These are phyloP conservation scores for Neoboletus subvelutipes DNA, from an alignment of 768 basidiomycete genomes.

Conservation along the genomic window DNA sequence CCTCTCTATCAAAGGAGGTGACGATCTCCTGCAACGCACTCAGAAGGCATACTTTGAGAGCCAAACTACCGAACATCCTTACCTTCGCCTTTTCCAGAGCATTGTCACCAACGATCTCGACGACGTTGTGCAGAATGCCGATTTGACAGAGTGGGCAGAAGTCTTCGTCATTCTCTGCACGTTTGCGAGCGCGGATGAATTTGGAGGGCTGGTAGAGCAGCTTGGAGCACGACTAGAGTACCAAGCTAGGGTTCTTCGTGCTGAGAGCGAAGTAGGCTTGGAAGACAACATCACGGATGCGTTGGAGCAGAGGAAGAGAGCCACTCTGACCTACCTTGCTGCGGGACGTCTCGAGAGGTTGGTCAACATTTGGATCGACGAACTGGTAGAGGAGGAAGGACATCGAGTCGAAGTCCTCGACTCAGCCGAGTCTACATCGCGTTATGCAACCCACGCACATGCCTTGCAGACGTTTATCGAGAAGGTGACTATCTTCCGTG, in stretches of 20 bases:
- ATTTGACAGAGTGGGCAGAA: slow-evolving; percentile 92
- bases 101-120: slow-evolving; percentile 90
- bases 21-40: slow-evolving; percentile 80
- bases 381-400: slow-evolving; percentile 83
- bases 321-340: slow-evolving; percentile 91
- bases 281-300: slow-evolving; percentile 36
- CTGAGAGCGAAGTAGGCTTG: slow-evolving; percentile 44
- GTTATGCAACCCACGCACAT: slow-evolving; percentile 77
- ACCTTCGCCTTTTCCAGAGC: slow-evolving; percentile 91
- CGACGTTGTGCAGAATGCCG: slow-evolving; percentile 96
- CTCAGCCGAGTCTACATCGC: slow-evolving; percentile 44
- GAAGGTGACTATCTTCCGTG: slow-evolving; percentile 93
- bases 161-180: slow-evolving; percentile 97
- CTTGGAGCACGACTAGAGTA: slow-evolving; percentile 90
- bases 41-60: slow-evolving; percentile 93
- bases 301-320: slow-evolving; percentile 72
- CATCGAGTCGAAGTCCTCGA: slow-evolving; percentile 42
- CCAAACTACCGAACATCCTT: slow-evolving; percentile 71
- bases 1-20: slow-evolving; percentile 87
- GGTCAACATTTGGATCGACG: slow-evolving; percentile 89
- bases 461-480: slow-evolving; percentile 94
- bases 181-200: slow-evolving; percentile 84
- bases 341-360: slow-evolving; percentile 85
- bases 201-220: slow-evolving; percentile 84
- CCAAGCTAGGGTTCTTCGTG: slow-evolving; percentile 62